Percentiles rank a stretch among this genome's conserved stretches.
phyloP scores from a whole-genome alignment of 768 basidiomycete genomes.

The Phlebiopsis gigantea region DNA sequence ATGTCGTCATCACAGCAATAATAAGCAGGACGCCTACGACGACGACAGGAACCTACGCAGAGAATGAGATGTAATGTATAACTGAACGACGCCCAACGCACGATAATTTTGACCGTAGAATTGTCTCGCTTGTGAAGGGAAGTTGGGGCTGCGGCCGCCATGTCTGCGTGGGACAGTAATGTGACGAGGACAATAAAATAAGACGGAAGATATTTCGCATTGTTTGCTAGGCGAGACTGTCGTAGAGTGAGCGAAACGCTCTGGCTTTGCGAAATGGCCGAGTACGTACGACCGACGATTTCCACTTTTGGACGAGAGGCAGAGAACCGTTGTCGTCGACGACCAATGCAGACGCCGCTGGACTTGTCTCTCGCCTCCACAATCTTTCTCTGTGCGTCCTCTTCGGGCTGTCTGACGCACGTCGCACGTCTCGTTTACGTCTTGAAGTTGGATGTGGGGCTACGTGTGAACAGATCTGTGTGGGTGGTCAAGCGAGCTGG shows the following conservation, averaged over 20 bases:
- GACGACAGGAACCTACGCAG: neutral
- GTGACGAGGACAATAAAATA: neutral
- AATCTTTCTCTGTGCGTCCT: neutral
- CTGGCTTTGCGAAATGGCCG: neutral
- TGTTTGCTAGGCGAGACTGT: neutral
- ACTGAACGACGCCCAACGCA: neutral
- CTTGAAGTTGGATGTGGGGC: neutral
- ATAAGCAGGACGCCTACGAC: neutral
- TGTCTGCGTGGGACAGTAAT: neutral
- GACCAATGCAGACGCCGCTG: no score
- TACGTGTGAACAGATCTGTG: neutral
- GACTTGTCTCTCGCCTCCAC: neutral
- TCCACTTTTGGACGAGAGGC: no score
- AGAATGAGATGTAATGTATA: neutral
- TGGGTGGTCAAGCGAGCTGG: neutral
- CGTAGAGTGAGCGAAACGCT: neutral
- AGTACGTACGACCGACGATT: no score
- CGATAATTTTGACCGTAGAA: neutral
- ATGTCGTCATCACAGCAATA: neutral
- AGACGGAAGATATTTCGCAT: neutral
- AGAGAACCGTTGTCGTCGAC: no score
- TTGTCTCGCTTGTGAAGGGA: slow-evolving; percentile 1
- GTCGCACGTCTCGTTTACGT: neutral
- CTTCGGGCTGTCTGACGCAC: neutral
- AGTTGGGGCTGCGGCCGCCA: neutral